Evolutionary conservation across 768 basidiomycete species (phyloP).

Genomic region (Guyanaporus albipodus): DNA sequence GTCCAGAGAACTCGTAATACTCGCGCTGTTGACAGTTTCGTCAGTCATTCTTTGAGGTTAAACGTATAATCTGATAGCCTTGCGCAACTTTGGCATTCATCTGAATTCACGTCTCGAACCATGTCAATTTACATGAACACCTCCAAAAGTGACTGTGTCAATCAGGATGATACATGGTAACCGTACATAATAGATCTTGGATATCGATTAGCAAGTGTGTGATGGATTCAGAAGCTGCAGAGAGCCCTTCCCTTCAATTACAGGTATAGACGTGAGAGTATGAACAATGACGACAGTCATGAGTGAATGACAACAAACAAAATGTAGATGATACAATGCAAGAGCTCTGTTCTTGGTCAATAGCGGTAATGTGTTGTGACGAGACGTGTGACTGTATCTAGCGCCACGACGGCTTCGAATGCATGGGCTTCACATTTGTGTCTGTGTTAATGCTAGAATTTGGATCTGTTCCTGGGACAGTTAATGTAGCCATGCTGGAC

Average conservation of each 20-base stretch:
- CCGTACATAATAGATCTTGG: conserved; percentile 24
- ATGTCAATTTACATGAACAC: neutral
- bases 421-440: conserved; percentile 40
- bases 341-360: conserved; percentile 9
- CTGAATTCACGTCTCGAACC: neutral
- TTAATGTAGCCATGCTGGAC: conserved; percentile 29
- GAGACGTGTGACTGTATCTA: conserved; percentile 29
- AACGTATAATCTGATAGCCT: conserved; percentile 74
- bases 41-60: conserved; percentile 88
- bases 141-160: conserved; percentile 7
- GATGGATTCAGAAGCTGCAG: neutral
- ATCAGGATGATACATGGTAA: conserved; percentile 18
- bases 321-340: conserved; percentile 17
- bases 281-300: conserved; percentile 16
- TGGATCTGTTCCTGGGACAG: conserved; percentile 37
- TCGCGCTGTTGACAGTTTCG: conserved; percentile 2
- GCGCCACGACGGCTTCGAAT: conserved; percentile 54
- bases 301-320: conserved; percentile 6
- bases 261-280: conserved; percentile 13
- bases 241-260: conserved; percentile 4
- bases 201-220: conserved; percentile 21
- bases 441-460: conserved; percentile 44
- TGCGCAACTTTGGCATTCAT: conserved; percentile 1
- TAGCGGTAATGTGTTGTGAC: too few species aligned
- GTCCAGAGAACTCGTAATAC: conserved; percentile 1